Evolutionary conservation across 768 basidiomycete genomes (phyloP), one percentile per base, ranked within the genome.

Genomic region (Russula dissimulans): DNA sequence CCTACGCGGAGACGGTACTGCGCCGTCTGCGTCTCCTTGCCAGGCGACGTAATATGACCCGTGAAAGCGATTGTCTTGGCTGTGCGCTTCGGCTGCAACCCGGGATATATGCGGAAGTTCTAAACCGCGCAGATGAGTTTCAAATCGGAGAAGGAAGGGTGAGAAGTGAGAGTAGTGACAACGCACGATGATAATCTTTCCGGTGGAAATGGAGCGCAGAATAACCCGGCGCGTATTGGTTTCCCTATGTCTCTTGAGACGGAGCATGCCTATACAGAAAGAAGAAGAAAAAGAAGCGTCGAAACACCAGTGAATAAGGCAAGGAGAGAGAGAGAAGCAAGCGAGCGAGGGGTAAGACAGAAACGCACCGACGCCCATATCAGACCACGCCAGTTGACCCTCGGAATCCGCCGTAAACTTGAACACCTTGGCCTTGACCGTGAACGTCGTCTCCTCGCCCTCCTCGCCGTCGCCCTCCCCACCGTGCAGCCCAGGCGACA

Each of bases 401-500:
- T 79, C 78, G 12, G 76, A 73, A 15, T 74, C 71, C 71, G 81
- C 83, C 61, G 72, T 73, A 68, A 90, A 67, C 68, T 78, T 80
- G 68, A 75, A 89, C 29, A 84, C 82, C 69, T 87, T 90, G 50
- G 81, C 72, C 69, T 77, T 81, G 50, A 81, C 75, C 47, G 75
- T 71, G 69, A 87, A 77, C 32, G 73, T 72, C 4, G 87, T 90
- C 60, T 83, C 83, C 67, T 92, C 90, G 43, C 85, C 78, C 69
- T 92, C 87, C 72, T 92, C 90, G 32, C 90, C 90, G 66, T 85
- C 85, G 11, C 90, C 89, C 61, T 88, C 87, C 55, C 75, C 76
- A 64, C 88, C 87, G 62, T 86, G 82, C 38, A 64, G 45, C 5
- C 65, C 66, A 5, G 61, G 47, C 32, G 64, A 56, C 41, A 65